These are phyloP conservation scores for Cocos nucifera DNA, from an alignment of 176 grass and related monocot genomes.

Conservation along the genomic window DNA sequence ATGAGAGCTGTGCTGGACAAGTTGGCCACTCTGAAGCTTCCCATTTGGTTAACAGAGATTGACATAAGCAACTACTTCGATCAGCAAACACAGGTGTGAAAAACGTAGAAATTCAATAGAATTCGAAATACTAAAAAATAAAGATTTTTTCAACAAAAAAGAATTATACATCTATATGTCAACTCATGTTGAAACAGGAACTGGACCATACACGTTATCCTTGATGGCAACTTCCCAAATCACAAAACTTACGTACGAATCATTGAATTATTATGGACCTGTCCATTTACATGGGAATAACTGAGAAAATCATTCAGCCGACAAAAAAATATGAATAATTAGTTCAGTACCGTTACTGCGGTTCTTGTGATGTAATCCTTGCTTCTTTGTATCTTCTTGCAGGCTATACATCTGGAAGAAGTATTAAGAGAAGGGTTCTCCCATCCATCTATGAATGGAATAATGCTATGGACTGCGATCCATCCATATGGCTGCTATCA, in stretches of 20 bases:
- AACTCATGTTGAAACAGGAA: too few relatives aligned
- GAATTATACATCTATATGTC: too few relatives aligned
- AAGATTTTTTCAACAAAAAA: too few relatives aligned
- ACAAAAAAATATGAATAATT: too few relatives aligned
- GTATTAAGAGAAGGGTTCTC: constrained; percentile 80
- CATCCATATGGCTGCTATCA: constrained; percentile 77
- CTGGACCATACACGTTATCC: too few relatives aligned
- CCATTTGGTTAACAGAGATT: constrained; percentile 97
- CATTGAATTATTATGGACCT: too few relatives aligned
- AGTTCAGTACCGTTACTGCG: neutral
- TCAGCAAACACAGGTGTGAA: constrained; percentile 47
- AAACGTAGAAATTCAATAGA: too few relatives aligned
- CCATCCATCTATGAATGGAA: constrained; percentile 67
- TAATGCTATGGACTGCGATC: constrained; percentile 88
- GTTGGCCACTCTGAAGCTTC: constrained; percentile 69
- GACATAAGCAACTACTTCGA: constrained; percentile 73
- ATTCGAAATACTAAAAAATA: too few relatives aligned
- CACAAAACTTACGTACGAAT: too few relatives aligned
- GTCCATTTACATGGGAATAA: too few relatives aligned
- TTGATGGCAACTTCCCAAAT: too few relatives aligned
- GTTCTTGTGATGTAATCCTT: neutral
- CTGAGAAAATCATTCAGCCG: too few relatives aligned
- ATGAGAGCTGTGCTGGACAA: constrained; percentile 89
- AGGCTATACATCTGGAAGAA: constrained; percentile 79
- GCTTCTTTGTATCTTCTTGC: neutral